These are phyloP conservation scores for Tylopilus subfusipes DNA, from an alignment of 768 basidiomycete genomes.

Conservation along the genomic window DNA sequence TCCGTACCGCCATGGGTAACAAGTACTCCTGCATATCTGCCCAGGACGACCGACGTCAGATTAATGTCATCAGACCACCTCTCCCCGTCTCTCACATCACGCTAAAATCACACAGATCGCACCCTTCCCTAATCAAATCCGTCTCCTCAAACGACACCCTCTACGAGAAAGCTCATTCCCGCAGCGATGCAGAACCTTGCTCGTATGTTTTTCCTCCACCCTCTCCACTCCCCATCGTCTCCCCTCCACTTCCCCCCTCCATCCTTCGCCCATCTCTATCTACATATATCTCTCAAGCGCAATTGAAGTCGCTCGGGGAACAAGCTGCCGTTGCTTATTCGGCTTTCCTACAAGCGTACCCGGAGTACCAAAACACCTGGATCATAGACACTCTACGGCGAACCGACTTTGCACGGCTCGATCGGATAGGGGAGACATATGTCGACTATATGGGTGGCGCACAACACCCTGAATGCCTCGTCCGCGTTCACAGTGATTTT, in stretches of 20 bases:
- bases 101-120: slow-evolving; percentile 38
- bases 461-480: slow-evolving; percentile 74
- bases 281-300: slow-evolving; percentile 28
- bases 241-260: background rate
- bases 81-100: slow-evolving; percentile 33
- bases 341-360: slow-evolving; percentile 42
- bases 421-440: slow-evolving; percentile 66
- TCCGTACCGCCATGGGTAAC: slow-evolving; percentile 29
- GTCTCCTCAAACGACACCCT: slow-evolving; percentile 40
- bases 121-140: slow-evolving; percentile 34
- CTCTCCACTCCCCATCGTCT: background rate
- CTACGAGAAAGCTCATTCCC: slow-evolving; percentile 29
- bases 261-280: slow-evolving; percentile 10
- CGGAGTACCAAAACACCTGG: slow-evolving; percentile 67
- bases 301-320: slow-evolving; percentile 25
- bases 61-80: slow-evolving; percentile 6
- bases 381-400: slow-evolving; percentile 64
- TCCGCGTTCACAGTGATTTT: slow-evolving; percentile 67
- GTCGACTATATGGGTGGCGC: slow-evolving; percentile 87
- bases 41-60: slow-evolving; percentile 4
- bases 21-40: slow-evolving; percentile 22
- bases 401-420: slow-evolving; percentile 58
- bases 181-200: slow-evolving; percentile 5
- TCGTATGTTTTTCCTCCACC: slow-evolving; percentile 1
- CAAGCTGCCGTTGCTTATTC: slow-evolving; percentile 44